Base-by-base conservation (phyloP, 331 rosid species). In the Quercus phellos region DNA sequence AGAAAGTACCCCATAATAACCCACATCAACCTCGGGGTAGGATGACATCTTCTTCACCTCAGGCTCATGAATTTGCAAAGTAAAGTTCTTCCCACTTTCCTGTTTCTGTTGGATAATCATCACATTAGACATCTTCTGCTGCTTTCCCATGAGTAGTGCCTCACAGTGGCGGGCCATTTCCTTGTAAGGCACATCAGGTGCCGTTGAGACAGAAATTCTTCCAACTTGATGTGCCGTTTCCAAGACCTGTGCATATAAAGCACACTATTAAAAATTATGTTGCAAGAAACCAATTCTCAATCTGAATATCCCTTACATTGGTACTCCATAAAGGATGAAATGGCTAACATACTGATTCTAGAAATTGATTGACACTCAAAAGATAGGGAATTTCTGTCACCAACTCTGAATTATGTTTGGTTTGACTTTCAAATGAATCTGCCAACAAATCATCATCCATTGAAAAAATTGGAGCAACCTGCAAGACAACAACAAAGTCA, bases 151-250 rank as follows among this genome's bases (percentile, higher is more conserved):
- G 80, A 90, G 84, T 74, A 86, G 93, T 11, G 83, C 87, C 83
- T 95, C 99, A 77, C 98, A 95, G 70, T 93, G 91, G 61, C 80
- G 86, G 34, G 98, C 87, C 94, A 93, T 87, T 85, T 93, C 97
- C 87, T 86, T 79, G 86, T 84, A 95, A 70, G 99, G 82, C 84
- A 89, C 87, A 72, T 90, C 84, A 58, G 76, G 75, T 51, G 86
- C 74, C n/a, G 77, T 73, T 32, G 89, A 83, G 74, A 87, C 83
- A 16, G 98, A 91, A 61, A 80, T 13, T 76, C 97, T 85, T 72
- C 87, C 98, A 26, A 83, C 81, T 84, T 85, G 88, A 78, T 86
- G 66, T 24, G 94, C 74, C 19, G 94, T 84, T 77, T 93, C 98
- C 77, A 85, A 84, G 76, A 86, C 88, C 99, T 94, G 80, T 67